Evolutionary conservation across 129 eudicot genomes (phyloP), one percentile per base, ranked within the genome.

Genomic region (Scalesia atractyloides): DNA sequence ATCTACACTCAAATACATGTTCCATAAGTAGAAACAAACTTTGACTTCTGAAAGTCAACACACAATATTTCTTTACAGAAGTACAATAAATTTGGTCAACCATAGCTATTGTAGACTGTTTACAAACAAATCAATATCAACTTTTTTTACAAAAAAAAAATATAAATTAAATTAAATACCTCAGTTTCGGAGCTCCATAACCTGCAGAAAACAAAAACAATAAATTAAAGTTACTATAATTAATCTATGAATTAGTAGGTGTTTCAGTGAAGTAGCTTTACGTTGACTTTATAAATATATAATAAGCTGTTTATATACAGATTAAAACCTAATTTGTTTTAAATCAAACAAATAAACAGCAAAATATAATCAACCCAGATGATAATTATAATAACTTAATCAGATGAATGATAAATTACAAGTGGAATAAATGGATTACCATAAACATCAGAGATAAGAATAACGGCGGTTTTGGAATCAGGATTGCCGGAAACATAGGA

Each of bases 111-210:
- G 34, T 64, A 37, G 17, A 64, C 52, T 9, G 24, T 65, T 48
- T 20, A 65, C 20, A 17, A 65, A 7, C 19, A 13, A 47, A 12
- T 14, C 52, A 47, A 47, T 39, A 39, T 47, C 52, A 47, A 47
- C 3, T 47, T 52, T 52, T 52, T 52, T 5, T n/a, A n/a, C 1
- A 17, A 16, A 52, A 52, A 3, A 52, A n/a, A 0, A 1, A n/a
- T n/a, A 5, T 13, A 5, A 49, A 9, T 47, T 15, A 72, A 2
- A 57, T 12, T 59, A 19, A 65, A 61, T 77, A 82, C 86, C 86
- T 77, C 69, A 78, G 54, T 13, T 77, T 73, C 63, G 82, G 86
- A 77, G 86, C 86, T 73, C 59, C 86, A 73, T 72, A 82, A 67
- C 86, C 86, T 77, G 82, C 73, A 66, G 5, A 70, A n/a, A 43